Percentiles rank a stretch among this genome's conserved stretches.
Evolutionary conservation across 495 filamentous ascomycete genomes (phyloP).

Genomic region (Tuber brumale): DNA sequence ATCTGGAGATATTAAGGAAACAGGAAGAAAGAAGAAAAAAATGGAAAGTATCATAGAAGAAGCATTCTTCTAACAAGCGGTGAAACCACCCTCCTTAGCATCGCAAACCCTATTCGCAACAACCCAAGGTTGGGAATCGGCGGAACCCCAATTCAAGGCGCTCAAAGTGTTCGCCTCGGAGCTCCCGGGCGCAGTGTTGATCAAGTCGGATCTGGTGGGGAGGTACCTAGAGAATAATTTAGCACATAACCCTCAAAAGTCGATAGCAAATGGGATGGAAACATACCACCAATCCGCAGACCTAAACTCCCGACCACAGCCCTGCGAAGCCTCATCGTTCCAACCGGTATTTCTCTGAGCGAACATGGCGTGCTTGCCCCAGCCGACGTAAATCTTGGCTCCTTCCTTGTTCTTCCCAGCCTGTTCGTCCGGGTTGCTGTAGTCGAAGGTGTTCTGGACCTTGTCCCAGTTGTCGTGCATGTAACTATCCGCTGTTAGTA

Average conservation of each 20-base stretch:
- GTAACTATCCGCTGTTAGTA: background rate
- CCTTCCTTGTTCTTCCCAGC: constrained; percentile 28
- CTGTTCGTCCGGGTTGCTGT: constrained; percentile 24
- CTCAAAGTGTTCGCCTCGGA: constrained; percentile 16
- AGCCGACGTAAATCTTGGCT: constrained; percentile 38
- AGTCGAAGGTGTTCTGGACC: constrained; percentile 31
- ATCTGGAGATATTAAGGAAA: background rate
- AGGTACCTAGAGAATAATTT: constrained; percentile 22
- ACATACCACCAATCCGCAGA: constrained; percentile 26
- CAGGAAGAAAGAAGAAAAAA: background rate
- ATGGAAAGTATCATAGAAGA: background rate
- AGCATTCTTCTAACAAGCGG: constrained; percentile 13
- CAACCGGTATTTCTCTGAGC: constrained; percentile 29
- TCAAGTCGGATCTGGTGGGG: constrained; percentile 18
- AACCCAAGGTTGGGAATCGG: constrained; percentile 28
- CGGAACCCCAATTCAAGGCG: constrained; percentile 31
- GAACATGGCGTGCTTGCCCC: constrained; percentile 40
- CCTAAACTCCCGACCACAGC: constrained; percentile 32
- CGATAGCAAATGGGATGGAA: background rate
- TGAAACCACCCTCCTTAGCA: constrained; percentile 29
- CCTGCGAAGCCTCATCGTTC: constrained; percentile 30
- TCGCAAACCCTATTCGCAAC: constrained; percentile 23
- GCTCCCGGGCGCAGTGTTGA: constrained; percentile 16
- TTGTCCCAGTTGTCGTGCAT: constrained; percentile 24
- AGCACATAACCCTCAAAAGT: background rate